Conservation (phyloP, 176 grass and related monocot species). For the Rhynchospora breviuscula region DNA sequence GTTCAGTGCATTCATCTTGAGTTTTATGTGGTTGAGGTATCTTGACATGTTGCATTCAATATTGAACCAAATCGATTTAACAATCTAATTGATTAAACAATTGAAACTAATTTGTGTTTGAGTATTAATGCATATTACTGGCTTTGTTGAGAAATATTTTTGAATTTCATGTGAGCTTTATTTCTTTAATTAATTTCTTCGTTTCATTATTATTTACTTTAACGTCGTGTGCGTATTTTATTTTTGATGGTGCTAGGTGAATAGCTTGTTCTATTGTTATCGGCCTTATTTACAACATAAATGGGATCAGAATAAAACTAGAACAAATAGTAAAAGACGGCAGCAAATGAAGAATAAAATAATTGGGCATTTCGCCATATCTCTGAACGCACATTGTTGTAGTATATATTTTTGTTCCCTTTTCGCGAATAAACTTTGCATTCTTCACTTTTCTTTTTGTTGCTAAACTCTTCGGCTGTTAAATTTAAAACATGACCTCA, state of each 20-base stretch:
- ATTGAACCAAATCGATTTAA: background rate
- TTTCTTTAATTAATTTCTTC: background rate
- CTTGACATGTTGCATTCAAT: slow-evolving; percentile 1
- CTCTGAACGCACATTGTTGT: too few species aligned
- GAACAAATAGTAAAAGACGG: background rate
- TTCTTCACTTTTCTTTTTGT: too few species aligned
- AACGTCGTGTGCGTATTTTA: too few species aligned
- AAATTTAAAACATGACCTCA: background rate
- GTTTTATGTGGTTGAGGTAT: background rate
- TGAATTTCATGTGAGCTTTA: background rate
- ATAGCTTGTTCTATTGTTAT: background rate
- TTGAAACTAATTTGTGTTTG: background rate
- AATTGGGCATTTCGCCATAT: too few species aligned
- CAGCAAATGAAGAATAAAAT: too few species aligned
- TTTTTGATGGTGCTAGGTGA: background rate
- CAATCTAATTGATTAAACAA: background rate
- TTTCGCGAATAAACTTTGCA: too few species aligned
- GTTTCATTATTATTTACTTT: background rate
- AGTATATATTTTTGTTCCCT: too few species aligned
- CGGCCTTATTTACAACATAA: background rate
- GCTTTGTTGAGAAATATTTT: background rate
- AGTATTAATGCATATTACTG: background rate
- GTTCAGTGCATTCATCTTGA: background rate
- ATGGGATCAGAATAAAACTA: background rate
- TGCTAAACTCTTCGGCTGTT: background rate